phyloP scores from a whole-genome alignment of 1,139 yeast genomes.

The Yamadazyma diospyri region DNA sequence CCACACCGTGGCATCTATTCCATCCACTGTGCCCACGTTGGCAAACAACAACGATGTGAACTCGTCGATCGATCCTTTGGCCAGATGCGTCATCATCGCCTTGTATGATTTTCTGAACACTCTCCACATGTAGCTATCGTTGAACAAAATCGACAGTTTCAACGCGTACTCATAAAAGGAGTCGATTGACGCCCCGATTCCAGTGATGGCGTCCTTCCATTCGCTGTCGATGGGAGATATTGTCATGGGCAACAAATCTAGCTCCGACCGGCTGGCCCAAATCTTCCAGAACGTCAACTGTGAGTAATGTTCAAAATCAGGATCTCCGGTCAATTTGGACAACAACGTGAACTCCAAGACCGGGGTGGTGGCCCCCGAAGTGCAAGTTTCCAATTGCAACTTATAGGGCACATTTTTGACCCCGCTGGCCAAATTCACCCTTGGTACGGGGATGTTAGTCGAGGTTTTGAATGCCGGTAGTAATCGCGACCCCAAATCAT shows the following conservation, averaged over 20 bases:
- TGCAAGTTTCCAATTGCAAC: constrained; percentile 64
- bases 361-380: constrained; percentile 85
- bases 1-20: constrained; percentile 58
- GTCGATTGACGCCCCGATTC: constrained; percentile 92
- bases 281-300: constrained; percentile 62
- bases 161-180: constrained; percentile 88
- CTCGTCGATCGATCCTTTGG: constrained; percentile 28
- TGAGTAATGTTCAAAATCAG: constrained; percentile 62
- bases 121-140: constrained; percentile 56
- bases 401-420: constrained; percentile 37
- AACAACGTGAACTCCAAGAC: constrained; percentile 74
- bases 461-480: constrained; percentile 62
- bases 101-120: constrained; percentile 61
- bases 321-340: constrained; percentile 70
- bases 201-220: constrained; percentile 64
- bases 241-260: constrained; percentile 76
- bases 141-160: constrained; percentile 69
- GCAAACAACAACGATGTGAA: constrained; percentile 57
- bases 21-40: constrained; percentile 55
- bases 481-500: constrained; percentile 65
- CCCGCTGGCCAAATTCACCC: constrained; percentile 62
- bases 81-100: constrained; percentile 52
- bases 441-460: constrained; percentile 66
- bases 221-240: constrained; percentile 56
- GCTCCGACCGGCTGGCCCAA: constrained; percentile 62